Evolutionary conservation across 257 asterid genomes (phyloP).

Genomic region (Anisodus tanguticus): DNA sequence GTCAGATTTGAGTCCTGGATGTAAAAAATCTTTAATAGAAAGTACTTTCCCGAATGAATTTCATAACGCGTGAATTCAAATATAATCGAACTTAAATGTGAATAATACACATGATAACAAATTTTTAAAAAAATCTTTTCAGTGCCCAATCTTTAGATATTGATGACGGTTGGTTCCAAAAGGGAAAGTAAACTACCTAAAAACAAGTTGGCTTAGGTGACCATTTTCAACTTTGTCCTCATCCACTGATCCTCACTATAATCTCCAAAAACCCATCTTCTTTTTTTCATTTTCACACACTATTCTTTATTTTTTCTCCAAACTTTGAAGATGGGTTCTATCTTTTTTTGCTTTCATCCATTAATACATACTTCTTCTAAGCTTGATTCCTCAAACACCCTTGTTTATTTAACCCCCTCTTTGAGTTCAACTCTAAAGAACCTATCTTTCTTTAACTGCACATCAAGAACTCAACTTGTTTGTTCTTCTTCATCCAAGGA

Average conservation of each 20-base stretch:
- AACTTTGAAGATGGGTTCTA: constrained; percentile 37
- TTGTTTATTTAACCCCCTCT: constrained; percentile 29
- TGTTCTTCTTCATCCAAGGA: constrained; percentile 54
- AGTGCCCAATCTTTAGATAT: not conserved
- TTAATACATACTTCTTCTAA: constrained; percentile 39
- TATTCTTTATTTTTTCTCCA: not conserved
- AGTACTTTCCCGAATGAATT: too few relatives aligned
- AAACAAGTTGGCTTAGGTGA: not conserved
- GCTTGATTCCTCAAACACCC: constrained; percentile 39
- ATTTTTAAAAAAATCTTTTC: too few relatives aligned
- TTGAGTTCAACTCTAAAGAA: constrained; percentile 31
- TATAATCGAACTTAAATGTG: too few relatives aligned
- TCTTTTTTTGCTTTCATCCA: constrained; percentile 35
- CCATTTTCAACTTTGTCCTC: not conserved
- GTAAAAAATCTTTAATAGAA: too few relatives aligned
- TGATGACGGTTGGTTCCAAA: not conserved
- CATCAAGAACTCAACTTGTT: constrained; percentile 31
- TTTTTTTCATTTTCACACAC: not conserved
- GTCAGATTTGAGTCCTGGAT: too few relatives aligned
- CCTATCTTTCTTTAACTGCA: constrained; percentile 31
- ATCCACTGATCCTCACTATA: not conserved
- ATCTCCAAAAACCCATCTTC: not conserved
- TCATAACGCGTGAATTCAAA: too few relatives aligned
- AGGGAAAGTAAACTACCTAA: not conserved
- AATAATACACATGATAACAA: too few relatives aligned